phyloP scores from a whole-genome alignment of 2,329 filamentous ascomycete species.

The Ascochyta rabiei region DNA sequence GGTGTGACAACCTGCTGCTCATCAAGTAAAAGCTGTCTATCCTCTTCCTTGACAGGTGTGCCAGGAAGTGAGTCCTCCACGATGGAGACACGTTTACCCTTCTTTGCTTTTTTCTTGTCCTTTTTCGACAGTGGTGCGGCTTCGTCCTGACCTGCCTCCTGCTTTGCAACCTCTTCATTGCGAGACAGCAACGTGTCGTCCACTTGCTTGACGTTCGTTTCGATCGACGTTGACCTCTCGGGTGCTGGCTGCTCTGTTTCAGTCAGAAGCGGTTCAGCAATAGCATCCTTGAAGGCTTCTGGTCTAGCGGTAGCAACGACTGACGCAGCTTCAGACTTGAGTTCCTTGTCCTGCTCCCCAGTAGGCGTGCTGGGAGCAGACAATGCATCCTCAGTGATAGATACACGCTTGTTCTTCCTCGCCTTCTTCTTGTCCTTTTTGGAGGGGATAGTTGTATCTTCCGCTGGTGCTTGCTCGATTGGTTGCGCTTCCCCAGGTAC shows the following conservation, averaged over 20 bases:
- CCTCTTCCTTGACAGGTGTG: conserved; percentile 5
- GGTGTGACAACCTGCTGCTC: background rate
- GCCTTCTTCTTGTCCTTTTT: conserved; percentile 11
- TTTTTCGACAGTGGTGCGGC: background rate
- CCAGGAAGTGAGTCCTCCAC: conserved; percentile 3
- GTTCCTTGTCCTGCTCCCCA: conserved; percentile 3
- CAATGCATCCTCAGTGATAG: background rate
- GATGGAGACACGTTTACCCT: conserved; percentile 5
- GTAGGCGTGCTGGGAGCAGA: background rate
- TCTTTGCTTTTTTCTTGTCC: conserved; percentile 12
- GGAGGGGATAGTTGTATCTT: conserved; percentile 1
- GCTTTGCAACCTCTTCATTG: too few relatives aligned
- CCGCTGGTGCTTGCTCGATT: background rate
- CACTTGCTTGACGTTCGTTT: too few relatives aligned
- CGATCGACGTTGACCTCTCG: too few relatives aligned
- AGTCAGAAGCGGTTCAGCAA: too few relatives aligned
- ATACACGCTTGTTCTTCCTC: conserved; percentile 8
- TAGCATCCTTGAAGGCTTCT: too few relatives aligned
- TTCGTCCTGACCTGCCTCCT: too few relatives aligned
- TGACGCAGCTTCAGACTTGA: too few relatives aligned
- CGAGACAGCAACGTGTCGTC: too few relatives aligned
- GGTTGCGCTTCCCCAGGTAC: background rate
- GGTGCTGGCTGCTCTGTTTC: too few relatives aligned
- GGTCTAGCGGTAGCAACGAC: too few relatives aligned
- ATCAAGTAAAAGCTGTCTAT: background rate